Base-by-base conservation (phyloP, 345 rosid genomes). In the Viola odorata region DNA sequence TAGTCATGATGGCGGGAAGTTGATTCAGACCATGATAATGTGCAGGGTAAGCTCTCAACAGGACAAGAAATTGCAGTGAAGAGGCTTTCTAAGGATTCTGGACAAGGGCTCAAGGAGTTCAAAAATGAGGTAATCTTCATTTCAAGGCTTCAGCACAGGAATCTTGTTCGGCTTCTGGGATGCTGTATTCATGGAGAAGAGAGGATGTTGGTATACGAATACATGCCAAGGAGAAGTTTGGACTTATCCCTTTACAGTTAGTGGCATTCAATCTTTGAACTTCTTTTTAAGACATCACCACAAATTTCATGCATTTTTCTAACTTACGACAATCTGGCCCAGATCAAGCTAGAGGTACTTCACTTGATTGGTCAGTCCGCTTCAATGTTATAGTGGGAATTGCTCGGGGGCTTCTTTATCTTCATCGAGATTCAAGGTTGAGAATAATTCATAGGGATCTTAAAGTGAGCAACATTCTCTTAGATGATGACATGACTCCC, bases 171-270 rank as follows among this genome's bases (percentile, higher is more conserved):
- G 59, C 67, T 63, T 6, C 49, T 63, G 12, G 67, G 67, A 53
- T 63, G 67, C 6, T 63, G 59, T 53, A 42, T 63, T 63, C 59
- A 63, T 11, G 52, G 67, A n/a, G 65, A 62, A 50, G 65, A 62
- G 65, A 51, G 56, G 57, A 40, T 62, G 49, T 41, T 51, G 41
- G 50, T 62, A 11, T 62, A 62, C 36, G 57, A 51, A 8, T 51
- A 62, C 48, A 15, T 62, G 57, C 14, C 37, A 40, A 52, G 41
- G 23, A 42, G 50, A 62, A 41, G 66, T 53, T 62, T 62, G 58
- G 66, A 53, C 50, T 32, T 40, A 23, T 42, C 17, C 32, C 57
- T 62, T 52, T 62, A 40, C 13, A 23, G 66, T 62, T 53, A 52
- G 66, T 53, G n/a, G n/a, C n/a, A n/a, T n/a, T n/a, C n/a, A n/a